A percentile compares a stretch with the other conserved stretches of the same genome.
These are phyloP conservation scores for Trichocladium uniseriatum DNA, from an alignment of 495 filamentous ascomycete species.

Conservation along the genomic window DNA sequence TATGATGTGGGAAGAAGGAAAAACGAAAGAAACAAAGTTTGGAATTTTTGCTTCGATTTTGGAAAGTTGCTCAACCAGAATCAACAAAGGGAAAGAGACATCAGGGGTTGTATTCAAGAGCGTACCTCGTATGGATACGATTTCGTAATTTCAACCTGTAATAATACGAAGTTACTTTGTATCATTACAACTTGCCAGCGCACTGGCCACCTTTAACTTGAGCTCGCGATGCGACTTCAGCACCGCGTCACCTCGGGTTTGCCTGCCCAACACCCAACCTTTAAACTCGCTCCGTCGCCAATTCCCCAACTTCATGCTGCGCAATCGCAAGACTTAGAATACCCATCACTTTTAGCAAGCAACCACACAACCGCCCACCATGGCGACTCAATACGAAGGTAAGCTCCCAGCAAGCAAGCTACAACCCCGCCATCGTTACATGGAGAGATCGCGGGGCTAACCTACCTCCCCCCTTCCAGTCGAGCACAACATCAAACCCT, in stretches of 20 bases:
- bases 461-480: slow-evolving; percentile 41
- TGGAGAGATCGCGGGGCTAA: not conserved
- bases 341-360: not conserved
- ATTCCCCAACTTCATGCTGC: not conserved
- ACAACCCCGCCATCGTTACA: slow-evolving; percentile 1
- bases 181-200: not conserved
- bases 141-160: no score
- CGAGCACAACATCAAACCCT: slow-evolving; percentile 65
- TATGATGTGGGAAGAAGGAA: no score
- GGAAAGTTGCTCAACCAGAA: no score
- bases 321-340: not conserved
- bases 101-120: no score
- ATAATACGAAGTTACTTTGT: no score
- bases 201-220: slow-evolving; percentile 5
- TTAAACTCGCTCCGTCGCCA: not conserved
- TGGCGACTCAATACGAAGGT: slow-evolving; percentile 43
- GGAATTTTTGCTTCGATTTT: no score
- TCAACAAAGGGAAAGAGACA: no score
- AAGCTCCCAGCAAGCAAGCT: not conserved
- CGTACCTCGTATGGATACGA: no score
- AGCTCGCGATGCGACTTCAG: slow-evolving; percentile 8
- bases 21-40: no score
- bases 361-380: slow-evolving; percentile 11
- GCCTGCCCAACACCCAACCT: slow-evolving; percentile 3
- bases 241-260: slow-evolving; percentile 24